A percentile compares a stretch with the other conserved stretches of the same genome.
Conservation (phyloP, 148 eudicot genomes). For the Nyssa sinensis region DNA sequence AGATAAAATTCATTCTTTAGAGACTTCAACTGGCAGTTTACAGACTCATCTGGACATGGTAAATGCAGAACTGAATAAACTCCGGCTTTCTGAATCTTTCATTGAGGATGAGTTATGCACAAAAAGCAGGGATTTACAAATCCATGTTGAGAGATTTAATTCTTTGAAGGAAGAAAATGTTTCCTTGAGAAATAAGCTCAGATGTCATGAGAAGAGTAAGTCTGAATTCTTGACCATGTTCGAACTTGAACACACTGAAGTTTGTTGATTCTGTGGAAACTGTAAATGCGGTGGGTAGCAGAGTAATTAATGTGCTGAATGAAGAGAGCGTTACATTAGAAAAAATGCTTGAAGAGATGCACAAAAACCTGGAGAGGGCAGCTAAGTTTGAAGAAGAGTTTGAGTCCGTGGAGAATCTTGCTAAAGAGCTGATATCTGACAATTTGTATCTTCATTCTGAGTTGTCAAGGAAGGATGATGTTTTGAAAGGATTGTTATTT, state of each 20-base stretch:
- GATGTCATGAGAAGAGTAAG: slow-evolving; percentile 23
- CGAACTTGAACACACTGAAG: slow-evolving; percentile 25
- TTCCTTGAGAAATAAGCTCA: slow-evolving; percentile 43
- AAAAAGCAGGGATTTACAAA: slow-evolving; percentile 41
- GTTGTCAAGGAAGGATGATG: slow-evolving; percentile 71
- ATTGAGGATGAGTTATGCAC: slow-evolving; percentile 30
- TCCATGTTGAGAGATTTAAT: slow-evolving; percentile 23
- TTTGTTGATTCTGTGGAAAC: slow-evolving; percentile 25
- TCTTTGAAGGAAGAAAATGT: slow-evolving; percentile 40
- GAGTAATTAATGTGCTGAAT: slow-evolving; percentile 30
- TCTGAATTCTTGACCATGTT: slow-evolving; percentile 23
- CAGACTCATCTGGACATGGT: slow-evolving; percentile 37
- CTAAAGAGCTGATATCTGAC: slow-evolving; percentile 43
- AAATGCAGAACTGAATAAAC: slow-evolving; percentile 26
- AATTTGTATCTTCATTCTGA: slow-evolving; percentile 48
- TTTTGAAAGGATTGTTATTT: slow-evolving; percentile 64
- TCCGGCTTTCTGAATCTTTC: slow-evolving; percentile 30
- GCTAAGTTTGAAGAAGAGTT: slow-evolving; percentile 42
- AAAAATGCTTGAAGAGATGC: slow-evolving; percentile 31
- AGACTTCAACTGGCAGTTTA: slow-evolving; percentile 29
- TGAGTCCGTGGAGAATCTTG: slow-evolving; percentile 44
- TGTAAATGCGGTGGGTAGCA: slow-evolving; percentile 36
- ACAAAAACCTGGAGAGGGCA: slow-evolving; percentile 31
- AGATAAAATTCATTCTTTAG: slow-evolving; percentile 31
- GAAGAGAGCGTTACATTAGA: slow-evolving; percentile 33